Base-by-base conservation (phyloP, 1,284 basidiomycete species). In the Moesziomyces parantarcticus region DNA sequence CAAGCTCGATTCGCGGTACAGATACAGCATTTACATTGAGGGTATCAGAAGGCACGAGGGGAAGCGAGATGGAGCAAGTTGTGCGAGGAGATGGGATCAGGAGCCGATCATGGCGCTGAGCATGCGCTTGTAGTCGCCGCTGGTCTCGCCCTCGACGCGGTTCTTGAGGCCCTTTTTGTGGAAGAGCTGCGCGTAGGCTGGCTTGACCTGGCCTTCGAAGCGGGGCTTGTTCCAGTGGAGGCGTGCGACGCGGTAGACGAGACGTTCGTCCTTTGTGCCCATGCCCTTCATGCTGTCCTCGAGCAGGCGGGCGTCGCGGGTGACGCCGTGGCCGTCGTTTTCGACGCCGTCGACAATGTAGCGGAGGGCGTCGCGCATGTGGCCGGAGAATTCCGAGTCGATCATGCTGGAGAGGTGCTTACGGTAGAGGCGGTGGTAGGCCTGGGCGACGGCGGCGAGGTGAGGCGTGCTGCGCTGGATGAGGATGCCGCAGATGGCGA, bases 331-430 rank as follows among this genome's bases (percentile, higher is more conserved):
- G 6, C 72, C 77, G 34, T 81, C 80, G 42, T 69, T 62, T 58
- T 83, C 81, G 21, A 73, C 83, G 10, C 76, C 79, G n/a, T 79
- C 71, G 46, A 79, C 76, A 44, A 82, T 83, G 69, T 72, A 79
- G 8, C 83, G 55, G 5, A 82, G 58, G 2, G 78, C 80, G 34
- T 80, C 66, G 48, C 67, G 51, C 69, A 84, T 77, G 61, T 84
- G 83, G 3, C 81, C 81, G 5, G 70, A 74, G 61, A 84, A 79
- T 51, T 80, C 78, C 16, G 60, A 53, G 45, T 82, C 75, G 62
- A 84, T 77, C 62, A 78, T 72, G 36, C 57, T 59, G 18, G 77
- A 78, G 11, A 84, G 62, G 0, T 68, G 40, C 11, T 49, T 56
- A 39, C 72, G 50, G 58, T 75, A 64, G 16, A 58, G 50, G 20